Percentiles rank a stretch among this genome's conserved stretches.
These are phyloP conservation scores for Neurospora terricola DNA, from an alignment of 495 filamentous ascomycete genomes.

Conservation along the genomic window DNA sequence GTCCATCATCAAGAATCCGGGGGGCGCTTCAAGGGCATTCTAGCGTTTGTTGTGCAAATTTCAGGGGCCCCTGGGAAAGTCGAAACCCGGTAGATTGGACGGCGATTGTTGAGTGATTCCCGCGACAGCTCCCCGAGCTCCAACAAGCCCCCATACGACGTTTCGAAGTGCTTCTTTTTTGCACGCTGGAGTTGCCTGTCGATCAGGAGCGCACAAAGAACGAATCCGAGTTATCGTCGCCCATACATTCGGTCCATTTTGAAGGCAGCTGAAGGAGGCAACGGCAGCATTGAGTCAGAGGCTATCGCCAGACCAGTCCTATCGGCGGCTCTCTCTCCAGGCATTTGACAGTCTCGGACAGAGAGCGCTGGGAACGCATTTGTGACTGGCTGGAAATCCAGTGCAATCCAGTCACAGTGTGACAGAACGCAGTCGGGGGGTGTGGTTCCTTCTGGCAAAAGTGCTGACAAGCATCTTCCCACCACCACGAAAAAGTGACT, in stretches of 20 bases:
- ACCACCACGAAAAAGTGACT: conserved; percentile 5
- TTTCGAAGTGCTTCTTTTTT: not conserved
- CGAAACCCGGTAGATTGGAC: conserved; percentile 7
- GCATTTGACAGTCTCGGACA: not conserved
- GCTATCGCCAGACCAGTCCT: not conserved
- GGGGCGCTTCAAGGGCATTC: conserved; percentile 6
- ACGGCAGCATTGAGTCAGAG: not conserved
- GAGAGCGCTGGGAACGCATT: not conserved
- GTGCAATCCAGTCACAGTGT: not conserved
- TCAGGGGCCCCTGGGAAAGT: conserved; percentile 3
- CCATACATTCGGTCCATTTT: not conserved
- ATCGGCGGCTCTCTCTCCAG: not conserved
- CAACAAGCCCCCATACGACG: not conserved
- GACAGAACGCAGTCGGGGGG: conserved; percentile 1
- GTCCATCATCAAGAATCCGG: conserved; percentile 14
- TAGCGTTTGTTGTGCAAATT: conserved; percentile 13
- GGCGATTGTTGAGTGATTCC: conserved; percentile 16
- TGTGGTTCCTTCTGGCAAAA: conserved; percentile 5
- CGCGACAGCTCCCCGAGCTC: not conserved
- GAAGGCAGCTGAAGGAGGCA: not conserved
- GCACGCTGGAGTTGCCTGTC: not conserved
- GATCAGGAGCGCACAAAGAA: not conserved
- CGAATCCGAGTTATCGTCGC: not conserved
- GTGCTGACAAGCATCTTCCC: conserved; percentile 6
- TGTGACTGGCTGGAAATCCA: not conserved